Evolutionary conservation across 2,329 filamentous ascomycete genomes (phyloP).

Genomic region (Colletotrichum echinochloae): DNA sequence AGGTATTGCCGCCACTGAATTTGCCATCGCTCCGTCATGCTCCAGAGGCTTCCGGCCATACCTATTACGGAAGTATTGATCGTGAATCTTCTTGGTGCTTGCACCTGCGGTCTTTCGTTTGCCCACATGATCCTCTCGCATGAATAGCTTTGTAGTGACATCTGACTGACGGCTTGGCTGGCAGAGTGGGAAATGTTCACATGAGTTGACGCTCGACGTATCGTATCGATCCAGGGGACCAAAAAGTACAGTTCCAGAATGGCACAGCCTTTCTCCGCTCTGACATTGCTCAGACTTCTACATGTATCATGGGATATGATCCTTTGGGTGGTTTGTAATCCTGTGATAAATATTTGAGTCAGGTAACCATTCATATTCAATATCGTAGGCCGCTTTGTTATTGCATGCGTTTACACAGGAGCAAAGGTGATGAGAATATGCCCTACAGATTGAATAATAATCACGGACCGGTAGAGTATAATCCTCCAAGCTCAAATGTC

Average conservation of each 20-base stretch:
- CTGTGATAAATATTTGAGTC: background rate
- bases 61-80: slow-evolving; percentile 16
- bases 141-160: background rate
- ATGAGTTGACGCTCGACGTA: background rate
- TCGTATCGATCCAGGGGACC: background rate
- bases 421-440: background rate
- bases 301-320: too few relatives aligned
- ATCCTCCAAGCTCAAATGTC: too few relatives aligned
- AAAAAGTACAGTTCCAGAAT: background rate
- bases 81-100: background rate
- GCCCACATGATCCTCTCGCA: background rate
- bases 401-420: background rate
- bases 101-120: background rate
- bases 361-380: background rate
- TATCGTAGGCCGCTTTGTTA: background rate
- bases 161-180: background rate
- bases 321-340: background rate
- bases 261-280: background rate
- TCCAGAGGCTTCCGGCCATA: background rate
- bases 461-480: too few relatives aligned
- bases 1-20: background rate
- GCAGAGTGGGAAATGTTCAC: background rate
- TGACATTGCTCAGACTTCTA: background rate
- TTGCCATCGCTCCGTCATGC: background rate
- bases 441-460: too few relatives aligned